Base-by-base conservation (phyloP, 257 asterid species). In the Osmanthus fragrans region DNA sequence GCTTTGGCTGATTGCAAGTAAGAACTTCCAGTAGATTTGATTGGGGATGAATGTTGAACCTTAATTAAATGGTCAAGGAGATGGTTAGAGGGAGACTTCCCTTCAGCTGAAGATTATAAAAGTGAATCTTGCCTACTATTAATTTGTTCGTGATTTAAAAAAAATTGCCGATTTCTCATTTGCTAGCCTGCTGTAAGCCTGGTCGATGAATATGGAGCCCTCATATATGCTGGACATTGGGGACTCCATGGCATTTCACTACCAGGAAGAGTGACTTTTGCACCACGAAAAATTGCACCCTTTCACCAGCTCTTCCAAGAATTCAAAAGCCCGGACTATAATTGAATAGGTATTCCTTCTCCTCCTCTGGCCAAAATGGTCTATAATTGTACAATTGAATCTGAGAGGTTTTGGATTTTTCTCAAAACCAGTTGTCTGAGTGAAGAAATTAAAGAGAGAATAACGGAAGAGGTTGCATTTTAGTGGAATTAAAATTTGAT, bases 181-280 rank as follows among this genome's bases (percentile, higher is more conserved):
- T 72, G 70, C 42, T 90, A 95, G 99, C 91, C 96, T 84, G 79
- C 87, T 66, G 91, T 95, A 81, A 84, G 86, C 80, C 87, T 86
- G 71, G 79, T 93, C 71, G 97, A 95, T 88, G 99, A 95, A 84
- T 91, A 91, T 70, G 99, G 98, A 30, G 96, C 96, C 73, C 89
- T 95, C 40, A 42, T 93, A 68, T 81, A 90, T 82, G 93, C 92
- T 37, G 99, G 99, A 83, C 89, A 97, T 67, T 95, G 99, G 99
- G 99, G 98, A 70, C 75, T 93, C 79, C 93, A 88, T 64, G 99
- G 99, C 23, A 88, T 93, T 80, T 91, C 98, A 30, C 92, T 95
- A 82, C 99, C 98, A 47, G 99, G 98, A 84, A 95, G 98, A 85
- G 97, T 91, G 71, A 95, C 97, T 23, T 95, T 93, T 87, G 96